Percentiles rank a stretch among this genome's conserved stretches.
phyloP scores from a whole-genome alignment of 495 filamentous ascomycete genomes.

The Tuber umbilicatum region DNA sequence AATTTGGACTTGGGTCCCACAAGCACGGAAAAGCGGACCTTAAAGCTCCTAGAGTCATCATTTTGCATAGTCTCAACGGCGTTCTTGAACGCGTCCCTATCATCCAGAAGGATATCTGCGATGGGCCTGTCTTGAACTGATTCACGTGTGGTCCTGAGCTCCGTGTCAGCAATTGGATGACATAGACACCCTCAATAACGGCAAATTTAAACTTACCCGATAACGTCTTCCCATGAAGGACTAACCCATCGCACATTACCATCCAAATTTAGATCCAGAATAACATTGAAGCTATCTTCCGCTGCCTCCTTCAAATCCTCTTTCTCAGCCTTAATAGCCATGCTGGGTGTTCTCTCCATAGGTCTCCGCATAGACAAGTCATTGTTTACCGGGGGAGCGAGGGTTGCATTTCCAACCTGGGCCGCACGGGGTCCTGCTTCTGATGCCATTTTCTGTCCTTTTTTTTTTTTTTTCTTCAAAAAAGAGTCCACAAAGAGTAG shows the following conservation, averaged over 20 bases:
- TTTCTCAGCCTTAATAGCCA: constrained; percentile 69
- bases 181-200: neutral
- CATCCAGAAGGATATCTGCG: constrained; percentile 67
- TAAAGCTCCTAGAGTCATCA: constrained; percentile 87
- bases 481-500: constrained; percentile 19
- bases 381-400: constrained; percentile 40
- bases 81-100: constrained; percentile 68
- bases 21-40: constrained; percentile 73
- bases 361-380: constrained; percentile 45
- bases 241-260: constrained; percentile 90
- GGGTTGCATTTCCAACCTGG: constrained; percentile 28
- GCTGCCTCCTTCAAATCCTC: constrained; percentile 91
- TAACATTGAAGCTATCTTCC: constrained; percentile 92
- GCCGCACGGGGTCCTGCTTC: constrained; percentile 23
- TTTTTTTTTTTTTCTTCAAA: neutral
- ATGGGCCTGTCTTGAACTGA: constrained; percentile 71
- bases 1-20: constrained; percentile 70
- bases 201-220: constrained; percentile 50
- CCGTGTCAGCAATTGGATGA: constrained; percentile 19
- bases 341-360: constrained; percentile 57
- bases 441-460: constrained; percentile 25
- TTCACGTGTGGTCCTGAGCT: constrained; percentile 53
- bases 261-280: constrained; percentile 83
- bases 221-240: constrained; percentile 90
- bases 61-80: constrained; percentile 81